Base-by-base conservation (phyloP, 2,329 filamentous ascomycete genomes). In the Botrytis tulipae region DNA sequence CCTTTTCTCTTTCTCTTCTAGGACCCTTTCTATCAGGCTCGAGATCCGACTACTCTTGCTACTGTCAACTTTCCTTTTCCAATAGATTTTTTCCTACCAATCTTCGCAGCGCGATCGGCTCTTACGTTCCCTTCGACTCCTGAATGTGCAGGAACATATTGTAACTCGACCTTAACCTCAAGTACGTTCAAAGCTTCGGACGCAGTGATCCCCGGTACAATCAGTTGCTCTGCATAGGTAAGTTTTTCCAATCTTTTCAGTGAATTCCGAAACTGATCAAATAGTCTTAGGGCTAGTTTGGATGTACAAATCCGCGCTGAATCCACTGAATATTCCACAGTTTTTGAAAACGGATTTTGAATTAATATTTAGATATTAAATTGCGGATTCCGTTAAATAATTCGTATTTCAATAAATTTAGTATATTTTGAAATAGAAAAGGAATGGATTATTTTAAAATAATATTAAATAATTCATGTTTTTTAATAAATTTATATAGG, bases 151-250 rank as follows among this genome's bases (percentile, higher is more conserved):
- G 73, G 73, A 37, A 73, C 70, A 37, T 70, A 66, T 51, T 65
- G 40, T 54, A 74, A 72, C 40, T 73, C 63, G n/a, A 74, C 54
- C 54, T 29, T 32, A n/a, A 73, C 54, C 20, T 61, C 42, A 22
- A 75, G 63, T n/a, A 25, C 51, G 37, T n/a, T 72, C 32, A 75
- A 69, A 51, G 51, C 68, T 60, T 73, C 68, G 22, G 61, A 51
- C 59, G 68, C 74, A 59, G 72, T 70, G 16, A 73, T 73, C 32
- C 71, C 72, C 65, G 73, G 67, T 62, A 62, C 40, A 71, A 75
- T 62, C 12, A 75, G 35, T 62, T 68, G 42, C 32, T 71, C 67
- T 68, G 67, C 71, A 63, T 63, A 7, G 35, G 59, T 22, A 70
- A 75, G 35, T 14, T 29, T 61, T n/a, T 63, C 37, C 51, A 63